A percentile compares a stretch with the other conserved stretches of the same genome.
Conservation (phyloP, 1,284 basidiomycete genomes). For the Grifola frondosa region DNA sequence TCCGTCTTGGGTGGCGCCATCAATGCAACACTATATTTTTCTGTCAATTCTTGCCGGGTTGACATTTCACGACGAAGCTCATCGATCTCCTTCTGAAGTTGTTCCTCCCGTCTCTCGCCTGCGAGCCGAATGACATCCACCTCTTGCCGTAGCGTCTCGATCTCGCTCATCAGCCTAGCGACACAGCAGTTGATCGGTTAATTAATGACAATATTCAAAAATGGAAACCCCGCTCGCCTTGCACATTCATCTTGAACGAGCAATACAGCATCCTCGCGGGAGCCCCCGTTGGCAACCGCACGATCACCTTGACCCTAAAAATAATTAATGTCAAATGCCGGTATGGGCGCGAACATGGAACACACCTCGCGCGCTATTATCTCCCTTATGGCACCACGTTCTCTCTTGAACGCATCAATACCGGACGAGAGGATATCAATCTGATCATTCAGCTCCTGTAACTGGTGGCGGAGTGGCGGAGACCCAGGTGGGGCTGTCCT, state of each 20-base stretch:
- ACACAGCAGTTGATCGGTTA: too few relatives aligned
- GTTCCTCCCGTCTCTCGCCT: slow-evolving; percentile 13
- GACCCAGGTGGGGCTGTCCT: too few relatives aligned
- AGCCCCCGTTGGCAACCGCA: too few relatives aligned
- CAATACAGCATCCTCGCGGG: too few relatives aligned
- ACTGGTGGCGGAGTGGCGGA: not conserved
- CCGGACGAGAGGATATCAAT: slow-evolving; percentile 34
- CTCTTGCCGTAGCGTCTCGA: slow-evolving; percentile 8
- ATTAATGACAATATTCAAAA: too few relatives aligned
- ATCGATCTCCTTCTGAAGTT: slow-evolving; percentile 17
- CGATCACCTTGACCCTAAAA: too few relatives aligned
- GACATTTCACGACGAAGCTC: slow-evolving; percentile 3
- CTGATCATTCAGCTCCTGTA: slow-evolving; percentile 33
- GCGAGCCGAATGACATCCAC: slow-evolving; percentile 11
- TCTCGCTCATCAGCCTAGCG: slow-evolving; percentile 9
- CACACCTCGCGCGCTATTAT: slow-evolving; percentile 28
- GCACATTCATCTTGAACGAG: slow-evolving; percentile 1
- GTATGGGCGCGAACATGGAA: too few relatives aligned
- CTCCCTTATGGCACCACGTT: slow-evolving; percentile 33
- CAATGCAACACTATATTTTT: too few relatives aligned
- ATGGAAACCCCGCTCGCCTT: slow-evolving; percentile 3
- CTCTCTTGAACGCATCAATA: slow-evolving; percentile 37
- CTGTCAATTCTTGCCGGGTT: not conserved
- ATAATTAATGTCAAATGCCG: too few relatives aligned
- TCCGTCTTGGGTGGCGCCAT: too few relatives aligned